Base-by-base conservation (phyloP, 805 yeast species). In the Candida quercuum region DNA sequence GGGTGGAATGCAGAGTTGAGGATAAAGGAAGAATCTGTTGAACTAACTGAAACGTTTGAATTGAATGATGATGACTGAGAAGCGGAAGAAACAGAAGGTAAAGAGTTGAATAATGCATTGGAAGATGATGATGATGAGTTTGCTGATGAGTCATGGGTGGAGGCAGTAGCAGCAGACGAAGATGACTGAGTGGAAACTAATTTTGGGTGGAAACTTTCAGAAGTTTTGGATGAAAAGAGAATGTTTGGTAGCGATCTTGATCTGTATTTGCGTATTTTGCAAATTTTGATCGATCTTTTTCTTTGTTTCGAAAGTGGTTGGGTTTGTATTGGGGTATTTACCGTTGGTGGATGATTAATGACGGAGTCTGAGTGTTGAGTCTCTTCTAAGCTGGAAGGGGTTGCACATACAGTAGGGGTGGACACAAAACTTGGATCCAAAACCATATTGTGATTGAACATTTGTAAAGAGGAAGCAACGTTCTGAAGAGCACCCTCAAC, bases 181-280 rank as follows among this genome's bases (percentile, higher is more conserved):
- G 18, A 17, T 28, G 15, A 17, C 7, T 9, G n/a, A 24, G 31
- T 11, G 7, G 31, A 28, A 15, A 32, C 7, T 36, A 22, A 25
- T 28, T 28, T 30, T 28, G 27, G 28, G n/a, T 19, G 22, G 10
- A 28, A 19, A 5, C 23, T 17, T 9, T 39, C 39, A 12, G 25
- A 23, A 14, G 41, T 14, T 20, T 35, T 37, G 2, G 42, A 28
- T 14, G 41, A 29, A 27, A 48, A 50, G 3, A 42, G 14, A 13
- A 54, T 47, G 36, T 54, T 54, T 33, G 58, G 58, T 23, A 54
- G 38, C 3, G 58, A 54, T 37, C 52, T 52, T 12, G 58, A 54
- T 43, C 58, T 47, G 32, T 25, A 46, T 36, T 54, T 54, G 37
- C 51, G 51, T 18, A 53, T 43, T 33, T 44, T 50, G 23, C 29